Conservation (phyloP, 371 early-diverging fungal species). For the Entomophthora muscae region DNA sequence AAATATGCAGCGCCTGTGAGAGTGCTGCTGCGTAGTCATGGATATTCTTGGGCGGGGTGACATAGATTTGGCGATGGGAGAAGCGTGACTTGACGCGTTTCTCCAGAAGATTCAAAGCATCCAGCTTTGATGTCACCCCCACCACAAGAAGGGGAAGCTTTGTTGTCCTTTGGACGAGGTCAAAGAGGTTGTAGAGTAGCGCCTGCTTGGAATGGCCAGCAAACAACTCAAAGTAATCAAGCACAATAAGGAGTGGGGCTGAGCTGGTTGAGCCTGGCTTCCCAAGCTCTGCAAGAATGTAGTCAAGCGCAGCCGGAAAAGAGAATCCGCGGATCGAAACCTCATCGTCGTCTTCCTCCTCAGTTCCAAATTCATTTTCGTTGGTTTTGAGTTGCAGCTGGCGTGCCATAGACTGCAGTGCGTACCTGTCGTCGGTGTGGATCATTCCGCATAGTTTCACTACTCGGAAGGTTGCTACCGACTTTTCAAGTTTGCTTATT, state of each 20-base stretch:
- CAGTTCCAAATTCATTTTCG: slow-evolving; percentile 11
- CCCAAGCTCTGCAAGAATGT: slow-evolving; percentile 30
- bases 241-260: slow-evolving; percentile 55
- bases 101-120: slow-evolving; percentile 66
- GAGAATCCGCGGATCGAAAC: neutral
- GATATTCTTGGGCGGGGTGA: slow-evolving; percentile 33
- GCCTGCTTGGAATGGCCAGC: slow-evolving; percentile 77
- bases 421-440: slow-evolving; percentile 63
- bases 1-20: neutral
- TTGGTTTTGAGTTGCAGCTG: slow-evolving; percentile 34
- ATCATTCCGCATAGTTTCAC: slow-evolving; percentile 64
- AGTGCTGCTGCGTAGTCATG: slow-evolving; percentile 24
- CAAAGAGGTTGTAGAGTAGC: slow-evolving; percentile 82
- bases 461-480: slow-evolving; percentile 27
- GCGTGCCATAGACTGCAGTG: slow-evolving; percentile 62
- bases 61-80: slow-evolving; percentile 66
- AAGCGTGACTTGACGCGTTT: slow-evolving; percentile 91
- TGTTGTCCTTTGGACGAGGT: slow-evolving; percentile 56
- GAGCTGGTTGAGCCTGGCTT: slow-evolving; percentile 30
- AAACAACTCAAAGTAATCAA: slow-evolving; percentile 84
- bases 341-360: neutral
- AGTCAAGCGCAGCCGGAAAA: neutral
- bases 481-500: neutral
- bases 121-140: slow-evolving; percentile 69
- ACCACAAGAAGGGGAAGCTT: slow-evolving; percentile 72